These are phyloP conservation scores for Batkoa obscura DNA, from an alignment of 371 early-diverging fungal genomes.

Conservation along the genomic window DNA sequence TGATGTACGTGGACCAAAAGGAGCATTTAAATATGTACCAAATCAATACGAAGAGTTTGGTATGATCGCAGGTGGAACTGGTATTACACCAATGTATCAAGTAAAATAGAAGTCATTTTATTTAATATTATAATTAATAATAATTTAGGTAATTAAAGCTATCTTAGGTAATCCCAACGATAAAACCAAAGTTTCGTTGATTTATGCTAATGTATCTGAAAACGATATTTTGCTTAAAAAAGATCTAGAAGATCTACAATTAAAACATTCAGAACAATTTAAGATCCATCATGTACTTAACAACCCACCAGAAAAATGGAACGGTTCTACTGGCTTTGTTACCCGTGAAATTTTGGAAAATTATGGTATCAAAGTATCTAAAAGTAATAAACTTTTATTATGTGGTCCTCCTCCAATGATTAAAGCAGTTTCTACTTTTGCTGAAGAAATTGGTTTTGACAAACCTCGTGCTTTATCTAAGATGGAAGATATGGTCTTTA, in stretches of 20 bases:
- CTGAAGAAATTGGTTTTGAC: conserved; percentile 47
- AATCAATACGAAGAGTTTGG: conserved; percentile 63
- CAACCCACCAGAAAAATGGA: conserved; percentile 57
- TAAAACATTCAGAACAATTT: conserved; percentile 51
- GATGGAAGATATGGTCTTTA: conserved; percentile 72
- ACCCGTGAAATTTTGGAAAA: conserved; percentile 59
- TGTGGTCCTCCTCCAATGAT: conserved; percentile 94
- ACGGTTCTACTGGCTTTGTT: conserved; percentile 72
- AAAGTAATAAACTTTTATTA: conserved; percentile 68
- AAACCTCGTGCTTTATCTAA: conserved; percentile 66
- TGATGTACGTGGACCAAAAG: conserved; percentile 76
- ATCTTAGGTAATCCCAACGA: conserved; percentile 67
- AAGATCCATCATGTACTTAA: conserved; percentile 71
- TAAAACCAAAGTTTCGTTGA: conserved; percentile 56
- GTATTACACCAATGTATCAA: conserved; percentile 91
- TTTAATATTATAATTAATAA: not conserved
- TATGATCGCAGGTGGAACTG: conserved; percentile 89
- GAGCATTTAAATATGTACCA: conserved; percentile 68
- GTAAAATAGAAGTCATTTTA: conserved; percentile 14
- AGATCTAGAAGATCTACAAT: conserved; percentile 60
- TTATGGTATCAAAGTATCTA: conserved; percentile 51
- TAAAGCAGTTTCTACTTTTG: conserved; percentile 56
- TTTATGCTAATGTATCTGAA: conserved; percentile 80
- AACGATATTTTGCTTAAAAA: conserved; percentile 76
- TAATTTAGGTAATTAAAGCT: conserved; percentile 47